These are phyloP conservation scores for Phialocephala subalpina DNA, from an alignment of 2,329 filamentous ascomycete genomes.

Conservation along the genomic window DNA sequence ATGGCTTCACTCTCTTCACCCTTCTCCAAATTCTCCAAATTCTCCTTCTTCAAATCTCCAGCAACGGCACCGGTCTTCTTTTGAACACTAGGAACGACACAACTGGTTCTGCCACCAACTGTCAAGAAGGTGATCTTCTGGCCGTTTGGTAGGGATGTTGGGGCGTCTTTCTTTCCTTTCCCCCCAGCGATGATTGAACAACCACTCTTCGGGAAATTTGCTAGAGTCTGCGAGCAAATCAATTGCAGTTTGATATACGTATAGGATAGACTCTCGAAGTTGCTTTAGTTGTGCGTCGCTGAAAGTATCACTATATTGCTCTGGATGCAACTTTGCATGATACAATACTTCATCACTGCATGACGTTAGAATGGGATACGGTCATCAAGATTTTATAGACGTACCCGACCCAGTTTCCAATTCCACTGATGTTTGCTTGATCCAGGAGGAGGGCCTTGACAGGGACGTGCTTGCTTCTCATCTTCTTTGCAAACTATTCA, in stretches of 20 bases:
- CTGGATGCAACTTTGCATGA: constrained; percentile 89
- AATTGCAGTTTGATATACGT: constrained; percentile 82
- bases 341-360: constrained; percentile 86
- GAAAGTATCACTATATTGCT: constrained; percentile 90
- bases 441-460: constrained; percentile 90
- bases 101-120: constrained; percentile 91
- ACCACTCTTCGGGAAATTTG: constrained; percentile 85
- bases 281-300: constrained; percentile 72
- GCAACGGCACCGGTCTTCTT: constrained; percentile 66
- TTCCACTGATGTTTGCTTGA: constrained; percentile 87
- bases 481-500: constrained; percentile 75
- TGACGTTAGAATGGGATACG: constrained; percentile 6
- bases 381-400: constrained; percentile 38
- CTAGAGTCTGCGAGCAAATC: constrained; percentile 82
- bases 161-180: constrained; percentile 81
- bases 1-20: constrained; percentile 19
- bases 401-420: constrained; percentile 94
- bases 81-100: constrained; percentile 84
- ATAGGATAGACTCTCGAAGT: constrained; percentile 76
- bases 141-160: constrained; percentile 78
- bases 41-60: constrained; percentile 36
- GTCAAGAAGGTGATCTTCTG: constrained; percentile 86
- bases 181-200: constrained; percentile 88
- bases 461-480: constrained; percentile 81
- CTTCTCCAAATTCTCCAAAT: constrained; percentile 1